A percentile compares a stretch with the other conserved stretches of the same genome.
These are phyloP conservation scores for Ajuga chamaepitys DNA, from an alignment of 257 asterid species.

Conservation along the genomic window DNA sequence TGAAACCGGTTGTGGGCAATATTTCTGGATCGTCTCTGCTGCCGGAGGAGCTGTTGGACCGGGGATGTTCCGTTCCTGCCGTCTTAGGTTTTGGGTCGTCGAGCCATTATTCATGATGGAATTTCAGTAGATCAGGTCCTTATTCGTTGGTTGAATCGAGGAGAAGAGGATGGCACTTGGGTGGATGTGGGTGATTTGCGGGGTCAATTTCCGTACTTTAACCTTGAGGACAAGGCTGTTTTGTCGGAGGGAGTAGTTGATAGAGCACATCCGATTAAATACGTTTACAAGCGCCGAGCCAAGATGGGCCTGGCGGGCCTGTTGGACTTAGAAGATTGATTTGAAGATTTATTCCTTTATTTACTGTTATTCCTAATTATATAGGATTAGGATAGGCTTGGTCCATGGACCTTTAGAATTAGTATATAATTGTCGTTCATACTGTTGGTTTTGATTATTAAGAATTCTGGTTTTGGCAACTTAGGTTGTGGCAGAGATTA, in stretches of 20 bases:
- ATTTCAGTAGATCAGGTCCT: not conserved
- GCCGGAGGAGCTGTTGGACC: not conserved
- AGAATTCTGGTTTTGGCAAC: too few relatives aligned
- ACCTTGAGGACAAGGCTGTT: not conserved
- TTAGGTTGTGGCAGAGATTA: too few relatives aligned
- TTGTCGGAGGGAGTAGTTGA: not conserved
- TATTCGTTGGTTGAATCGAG: not conserved
- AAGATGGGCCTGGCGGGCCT: too few relatives aligned
- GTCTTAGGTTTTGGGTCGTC: not conserved
- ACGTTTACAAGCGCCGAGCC: too few relatives aligned
- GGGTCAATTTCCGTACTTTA: not conserved
- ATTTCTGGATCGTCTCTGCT: not conserved
- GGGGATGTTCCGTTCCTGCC: not conserved
- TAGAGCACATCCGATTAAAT: not conserved
- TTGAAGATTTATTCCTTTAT: too few relatives aligned
- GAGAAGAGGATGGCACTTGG: not conserved
- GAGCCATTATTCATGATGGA: fast-evolving
- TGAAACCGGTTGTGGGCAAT: too few relatives aligned
- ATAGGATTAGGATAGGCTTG: too few relatives aligned
- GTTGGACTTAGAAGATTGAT: too few relatives aligned
- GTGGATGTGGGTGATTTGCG: not conserved
- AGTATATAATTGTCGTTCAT: too few relatives aligned
- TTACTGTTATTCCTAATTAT: too few relatives aligned
- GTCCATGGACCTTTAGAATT: too few relatives aligned
- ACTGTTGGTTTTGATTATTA: too few relatives aligned